Percentiles rank a stretch among this genome's conserved stretches.
Conservation (phyloP, 225 moss, liverwort and hornwort species). For the Takakia lepidozioides region DNA sequence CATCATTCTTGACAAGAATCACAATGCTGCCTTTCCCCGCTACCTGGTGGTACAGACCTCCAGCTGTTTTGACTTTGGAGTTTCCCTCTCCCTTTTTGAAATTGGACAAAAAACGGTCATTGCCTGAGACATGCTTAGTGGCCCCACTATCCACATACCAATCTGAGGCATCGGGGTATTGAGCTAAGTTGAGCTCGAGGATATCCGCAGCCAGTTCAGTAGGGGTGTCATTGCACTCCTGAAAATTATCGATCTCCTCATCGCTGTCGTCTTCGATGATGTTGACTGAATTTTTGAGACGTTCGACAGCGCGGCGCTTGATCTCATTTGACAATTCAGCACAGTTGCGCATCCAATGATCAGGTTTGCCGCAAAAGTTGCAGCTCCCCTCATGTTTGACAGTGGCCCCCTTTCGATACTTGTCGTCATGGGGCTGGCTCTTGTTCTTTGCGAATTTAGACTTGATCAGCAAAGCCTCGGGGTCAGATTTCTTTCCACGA, state of each 20-base stretch:
- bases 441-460: background rate
- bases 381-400: conserved; percentile 1
- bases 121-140: background rate
- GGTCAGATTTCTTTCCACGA: background rate
- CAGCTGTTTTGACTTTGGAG: background rate
- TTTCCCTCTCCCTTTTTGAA: background rate
- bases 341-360: conserved; percentile 3
- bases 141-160: background rate
- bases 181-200: background rate
- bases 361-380: background rate
- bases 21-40: background rate
- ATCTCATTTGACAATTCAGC: background rate
- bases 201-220: background rate
- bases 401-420: background rate
- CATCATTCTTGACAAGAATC: background rate
- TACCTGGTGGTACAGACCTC: background rate
- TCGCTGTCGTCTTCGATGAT: background rate
- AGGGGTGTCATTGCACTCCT: background rate
- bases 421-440: background rate
- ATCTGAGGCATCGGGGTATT: background rate
- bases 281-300: conserved; percentile 1
- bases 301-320: background rate
- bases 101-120: background rate
- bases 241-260: background rate
- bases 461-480: too few species aligned